phyloP scores from a whole-genome alignment of 2,329 filamentous ascomycete genomes.

The Mycosphaerella arachidis region DNA sequence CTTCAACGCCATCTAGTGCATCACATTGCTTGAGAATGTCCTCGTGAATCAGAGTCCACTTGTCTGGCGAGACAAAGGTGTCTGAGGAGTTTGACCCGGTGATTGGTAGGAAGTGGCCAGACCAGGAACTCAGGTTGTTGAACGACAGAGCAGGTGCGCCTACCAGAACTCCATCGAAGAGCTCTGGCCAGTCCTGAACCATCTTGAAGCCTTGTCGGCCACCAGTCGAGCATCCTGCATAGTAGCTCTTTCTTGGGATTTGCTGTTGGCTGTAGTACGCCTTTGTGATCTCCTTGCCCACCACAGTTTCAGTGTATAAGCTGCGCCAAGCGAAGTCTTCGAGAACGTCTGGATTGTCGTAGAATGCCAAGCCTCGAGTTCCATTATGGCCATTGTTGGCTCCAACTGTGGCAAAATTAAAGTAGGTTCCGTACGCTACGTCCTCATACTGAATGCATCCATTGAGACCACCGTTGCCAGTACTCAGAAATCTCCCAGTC shows the following conservation, averaged over 20 bases:
- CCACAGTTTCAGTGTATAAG: conserved; percentile 27
- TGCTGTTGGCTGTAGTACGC: conserved; percentile 35
- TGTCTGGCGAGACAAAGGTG: conserved; percentile 35
- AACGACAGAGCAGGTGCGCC: conserved; percentile 42
- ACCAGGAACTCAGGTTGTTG: conserved; percentile 40
- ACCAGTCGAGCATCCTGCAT: conserved; percentile 44
- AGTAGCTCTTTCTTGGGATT: conserved; percentile 41
- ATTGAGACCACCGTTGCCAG: conserved; percentile 40
- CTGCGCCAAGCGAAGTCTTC: conserved; percentile 45
- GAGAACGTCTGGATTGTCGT: conserved; percentile 43
- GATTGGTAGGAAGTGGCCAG: conserved; percentile 38
- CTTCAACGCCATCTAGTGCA: conserved; percentile 41
- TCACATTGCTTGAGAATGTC: conserved; percentile 48
- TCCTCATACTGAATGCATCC: conserved; percentile 38
- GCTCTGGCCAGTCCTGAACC: conserved; percentile 41
- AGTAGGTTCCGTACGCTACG: conserved; percentile 35
- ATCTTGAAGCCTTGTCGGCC: conserved; percentile 45
- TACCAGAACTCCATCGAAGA: conserved; percentile 47
- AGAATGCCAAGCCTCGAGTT: conserved; percentile 42
- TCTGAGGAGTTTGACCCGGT: conserved; percentile 35
- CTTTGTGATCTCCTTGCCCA: conserved; percentile 30
- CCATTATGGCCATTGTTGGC: conserved; percentile 44
- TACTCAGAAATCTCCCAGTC: conserved; percentile 38
- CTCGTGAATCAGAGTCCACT: conserved; percentile 40
- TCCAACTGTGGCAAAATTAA: conserved; percentile 39